Evolutionary conservation across 73 alveolate species (phyloP).

Genomic region (Tetrahymena borealis): DNA sequence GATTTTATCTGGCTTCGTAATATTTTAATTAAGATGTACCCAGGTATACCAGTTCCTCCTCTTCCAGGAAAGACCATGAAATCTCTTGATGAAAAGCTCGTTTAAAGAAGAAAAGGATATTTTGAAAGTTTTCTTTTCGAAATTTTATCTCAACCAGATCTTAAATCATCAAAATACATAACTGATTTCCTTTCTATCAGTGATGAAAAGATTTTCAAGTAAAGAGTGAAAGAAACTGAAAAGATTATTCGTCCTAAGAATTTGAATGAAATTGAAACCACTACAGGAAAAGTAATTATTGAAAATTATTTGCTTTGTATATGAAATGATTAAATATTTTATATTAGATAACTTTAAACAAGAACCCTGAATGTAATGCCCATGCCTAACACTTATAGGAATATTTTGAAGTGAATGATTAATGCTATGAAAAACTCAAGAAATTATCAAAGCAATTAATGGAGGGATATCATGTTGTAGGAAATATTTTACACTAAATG

Average conservation of each 20-base stretch:
- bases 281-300: background rate
- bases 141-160: background rate
- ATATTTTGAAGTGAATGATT: background rate
- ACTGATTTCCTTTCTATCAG: background rate
- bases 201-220: background rate
- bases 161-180: background rate
- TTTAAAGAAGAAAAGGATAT: slow-evolving; percentile 18
- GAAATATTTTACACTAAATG: background rate
- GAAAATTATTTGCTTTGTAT: background rate
- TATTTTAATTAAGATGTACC: slow-evolving; percentile 47
- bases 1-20: slow-evolving; percentile 67
- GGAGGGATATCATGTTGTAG: background rate
- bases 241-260: background rate
- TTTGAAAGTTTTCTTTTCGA: slow-evolving; percentile 6
- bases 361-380: background rate
- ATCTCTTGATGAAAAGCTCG: background rate
- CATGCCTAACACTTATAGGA: background rate
- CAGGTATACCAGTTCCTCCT: slow-evolving; percentile 47
- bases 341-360: background rate
- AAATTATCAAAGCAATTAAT: background rate
- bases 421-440: background rate
- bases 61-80: slow-evolving; percentile 21
- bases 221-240: background rate
- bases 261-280: background rate
- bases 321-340: background rate